phyloP scores from a whole-genome alignment of 2,329 filamentous ascomycete species.

The Talaromyces funiculosus region DNA sequence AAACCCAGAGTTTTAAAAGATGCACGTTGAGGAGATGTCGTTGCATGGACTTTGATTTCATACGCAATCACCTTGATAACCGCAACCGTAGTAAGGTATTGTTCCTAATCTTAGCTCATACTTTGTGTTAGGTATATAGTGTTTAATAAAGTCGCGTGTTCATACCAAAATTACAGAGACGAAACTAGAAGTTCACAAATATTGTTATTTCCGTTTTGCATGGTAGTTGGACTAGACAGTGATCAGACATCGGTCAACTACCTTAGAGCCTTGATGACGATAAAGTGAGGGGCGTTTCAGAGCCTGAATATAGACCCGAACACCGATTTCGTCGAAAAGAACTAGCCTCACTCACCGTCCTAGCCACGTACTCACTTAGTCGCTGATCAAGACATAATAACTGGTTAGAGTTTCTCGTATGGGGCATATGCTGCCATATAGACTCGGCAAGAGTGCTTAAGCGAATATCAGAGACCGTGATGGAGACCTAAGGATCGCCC shows the following conservation, averaged over 20 bases:
- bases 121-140: neutral
- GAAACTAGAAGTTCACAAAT: neutral
- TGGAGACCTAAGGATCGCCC: neutral
- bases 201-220: neutral
- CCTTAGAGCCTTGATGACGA: neutral
- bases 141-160: neutral
- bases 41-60: neutral
- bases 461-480: neutral
- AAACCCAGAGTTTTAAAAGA: neutral
- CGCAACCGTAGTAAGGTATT: neutral
- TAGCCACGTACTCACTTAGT: neutral
- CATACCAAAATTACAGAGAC: neutral
- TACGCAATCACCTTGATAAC: neutral
- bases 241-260: neutral
- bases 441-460: neutral
- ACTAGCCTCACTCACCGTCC: neutral
- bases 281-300: neutral
- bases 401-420: neutral
- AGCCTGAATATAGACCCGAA: neutral
- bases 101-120: neutral
- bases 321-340: neutral
- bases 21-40: neutral
- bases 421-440: neutral
- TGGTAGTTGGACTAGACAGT: neutral
- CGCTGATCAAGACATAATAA: neutral